phyloP scores from a whole-genome alignment of 2,329 filamentous ascomycete genomes.

The Claviceps sp. region DNA sequence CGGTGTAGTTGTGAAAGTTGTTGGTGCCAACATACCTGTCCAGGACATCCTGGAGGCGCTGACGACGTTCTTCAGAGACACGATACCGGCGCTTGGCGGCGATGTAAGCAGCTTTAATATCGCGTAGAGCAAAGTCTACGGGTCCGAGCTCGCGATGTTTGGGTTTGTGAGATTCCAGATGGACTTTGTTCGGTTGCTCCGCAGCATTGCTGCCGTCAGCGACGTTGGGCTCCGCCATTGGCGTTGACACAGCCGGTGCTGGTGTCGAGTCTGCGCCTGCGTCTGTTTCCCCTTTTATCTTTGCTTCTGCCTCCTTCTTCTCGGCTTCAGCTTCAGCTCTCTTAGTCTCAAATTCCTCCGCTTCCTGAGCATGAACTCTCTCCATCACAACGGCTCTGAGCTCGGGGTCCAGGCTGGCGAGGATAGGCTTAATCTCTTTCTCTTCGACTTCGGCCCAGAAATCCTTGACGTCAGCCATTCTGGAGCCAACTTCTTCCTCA shows the following conservation, averaged over 20 bases:
- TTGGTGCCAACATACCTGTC: constrained; percentile 66
- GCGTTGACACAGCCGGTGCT: constrained; percentile 9
- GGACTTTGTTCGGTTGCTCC: constrained; percentile 11
- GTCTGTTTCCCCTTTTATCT: constrained; percentile 5
- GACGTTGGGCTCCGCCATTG: constrained; percentile 4
- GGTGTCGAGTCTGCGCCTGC: too few relatives aligned
- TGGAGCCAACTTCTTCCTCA: constrained; percentile 50
- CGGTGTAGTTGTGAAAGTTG: constrained; percentile 97
- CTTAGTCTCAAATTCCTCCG: constrained; percentile 11
- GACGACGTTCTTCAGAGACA: constrained; percentile 56
- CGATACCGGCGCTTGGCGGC: constrained; percentile 75
- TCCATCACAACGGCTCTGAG: constrained; percentile 49
- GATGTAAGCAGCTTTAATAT: constrained; percentile 71
- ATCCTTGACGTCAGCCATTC: constrained; percentile 62
- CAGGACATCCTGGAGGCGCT: constrained; percentile 63
- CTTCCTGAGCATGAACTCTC: constrained; percentile 36
- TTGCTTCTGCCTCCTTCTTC: constrained; percentile 9
- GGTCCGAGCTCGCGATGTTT: constrained; percentile 31
- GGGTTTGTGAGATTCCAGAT: constrained; percentile 20
- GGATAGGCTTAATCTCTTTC: constrained; percentile 60
- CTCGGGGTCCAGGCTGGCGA: constrained; percentile 48
- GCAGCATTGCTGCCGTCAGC: constrained; percentile 3
- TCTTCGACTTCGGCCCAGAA: constrained; percentile 81
- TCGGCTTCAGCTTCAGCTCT: constrained; percentile 4
- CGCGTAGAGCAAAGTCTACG: constrained; percentile 52